These are phyloP conservation scores for Oxalis stricta DNA, from an alignment of 441 rosid genomes.

Conservation along the genomic window DNA sequence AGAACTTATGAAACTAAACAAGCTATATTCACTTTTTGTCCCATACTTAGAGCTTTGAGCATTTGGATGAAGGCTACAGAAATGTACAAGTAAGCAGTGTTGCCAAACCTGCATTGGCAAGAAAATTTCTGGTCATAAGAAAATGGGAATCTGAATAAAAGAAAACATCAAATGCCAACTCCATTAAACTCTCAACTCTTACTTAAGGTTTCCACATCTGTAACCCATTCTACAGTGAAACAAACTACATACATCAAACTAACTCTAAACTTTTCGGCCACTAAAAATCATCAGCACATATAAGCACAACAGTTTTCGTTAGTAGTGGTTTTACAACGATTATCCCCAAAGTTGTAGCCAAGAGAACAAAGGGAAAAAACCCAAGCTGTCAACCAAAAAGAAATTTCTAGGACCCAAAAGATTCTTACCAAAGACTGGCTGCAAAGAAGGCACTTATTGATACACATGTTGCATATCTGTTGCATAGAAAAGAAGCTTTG, in stretches of 20 bases:
- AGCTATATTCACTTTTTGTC: slow-evolving; percentile 10
- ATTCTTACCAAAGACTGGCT: slow-evolving; percentile 91
- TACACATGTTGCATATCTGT: slow-evolving; percentile 93
- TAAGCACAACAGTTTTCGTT: too few relatives aligned
- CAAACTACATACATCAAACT: too few relatives aligned
- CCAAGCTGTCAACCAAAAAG: neutral
- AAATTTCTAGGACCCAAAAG: neutral
- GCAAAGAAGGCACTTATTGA: slow-evolving; percentile 99
- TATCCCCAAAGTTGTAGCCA: neutral
- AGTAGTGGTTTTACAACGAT: too few relatives aligned
- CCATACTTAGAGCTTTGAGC: slow-evolving; percentile 97
- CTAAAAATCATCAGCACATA: too few relatives aligned
- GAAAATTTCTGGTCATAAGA: neutral
- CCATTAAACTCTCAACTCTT: too few relatives aligned
- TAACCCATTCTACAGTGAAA: too few relatives aligned
- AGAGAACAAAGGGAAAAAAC: neutral
- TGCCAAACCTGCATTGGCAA: slow-evolving; percentile 68
- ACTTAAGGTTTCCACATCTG: too few relatives aligned
- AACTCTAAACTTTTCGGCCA: too few relatives aligned
- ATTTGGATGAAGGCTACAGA: slow-evolving; percentile 98
- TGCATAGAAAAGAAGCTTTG: slow-evolving; percentile 7
- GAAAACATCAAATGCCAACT: too few relatives aligned
- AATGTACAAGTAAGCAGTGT: slow-evolving; percentile 89
- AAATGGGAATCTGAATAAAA: neutral
- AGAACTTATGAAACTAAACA: slow-evolving; percentile 3